Evolutionary conservation across 495 filamentous ascomycete genomes (phyloP).

Genomic region (Cladorrhinum samala): DNA sequence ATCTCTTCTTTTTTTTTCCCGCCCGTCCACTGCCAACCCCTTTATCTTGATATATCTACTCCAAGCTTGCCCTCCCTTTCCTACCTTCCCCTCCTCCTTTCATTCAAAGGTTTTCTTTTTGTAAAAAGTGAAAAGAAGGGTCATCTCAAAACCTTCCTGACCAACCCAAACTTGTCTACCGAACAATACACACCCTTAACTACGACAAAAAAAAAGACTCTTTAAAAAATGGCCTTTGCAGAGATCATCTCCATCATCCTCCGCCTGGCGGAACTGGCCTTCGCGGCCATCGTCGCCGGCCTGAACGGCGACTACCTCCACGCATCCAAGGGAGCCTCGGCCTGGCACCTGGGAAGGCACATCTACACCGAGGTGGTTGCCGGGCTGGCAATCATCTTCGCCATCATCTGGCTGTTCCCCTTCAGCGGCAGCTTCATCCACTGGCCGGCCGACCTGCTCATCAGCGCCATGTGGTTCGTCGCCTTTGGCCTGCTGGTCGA

Average conservation of each 20-base stretch:
- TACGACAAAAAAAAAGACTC: not conserved
- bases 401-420: conserved; percentile 45
- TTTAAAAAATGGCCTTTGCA: conserved; percentile 32
- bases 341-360: conserved; percentile 37
- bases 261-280: conserved; percentile 42
- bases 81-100: too few species aligned
- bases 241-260: conserved; percentile 38
- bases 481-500: conserved; percentile 58
- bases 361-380: conserved; percentile 46
- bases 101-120: too few species aligned
- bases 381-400: conserved; percentile 39
- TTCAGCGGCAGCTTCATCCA: conserved; percentile 40
- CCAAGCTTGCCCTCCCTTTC: too few species aligned
- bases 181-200: not conserved
- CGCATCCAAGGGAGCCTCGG: conserved; percentile 18
- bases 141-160: too few species aligned
- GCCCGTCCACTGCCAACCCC: too few species aligned
- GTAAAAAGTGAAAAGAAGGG: too few species aligned
- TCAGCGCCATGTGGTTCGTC: conserved; percentile 58
- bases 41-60: too few species aligned
- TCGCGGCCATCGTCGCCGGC: conserved; percentile 42
- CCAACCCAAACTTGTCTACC: not conserved
- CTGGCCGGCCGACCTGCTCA: conserved; percentile 50
- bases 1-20: too few species aligned
- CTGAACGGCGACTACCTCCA: conserved; percentile 43